Evolutionary conservation across 2,329 filamentous ascomycete species (phyloP), one percentile per base, ranked within the genome.

Genomic region (Fusarium floridanum): DNA sequence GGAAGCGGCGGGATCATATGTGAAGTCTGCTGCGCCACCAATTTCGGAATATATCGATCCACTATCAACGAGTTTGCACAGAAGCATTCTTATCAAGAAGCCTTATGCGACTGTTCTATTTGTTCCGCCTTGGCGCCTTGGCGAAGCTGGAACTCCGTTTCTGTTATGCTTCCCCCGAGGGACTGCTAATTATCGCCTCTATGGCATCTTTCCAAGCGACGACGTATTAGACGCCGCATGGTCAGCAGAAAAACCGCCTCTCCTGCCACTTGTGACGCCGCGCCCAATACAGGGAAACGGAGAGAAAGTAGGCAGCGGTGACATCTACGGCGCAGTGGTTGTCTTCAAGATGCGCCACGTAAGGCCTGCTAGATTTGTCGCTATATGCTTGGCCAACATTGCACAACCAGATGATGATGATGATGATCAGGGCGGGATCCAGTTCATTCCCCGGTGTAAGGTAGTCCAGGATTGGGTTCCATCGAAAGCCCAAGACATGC

Each of bases 21-120:
- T 1, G 20, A 20, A 43, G 1, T 20, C n/a, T 14, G 0, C 6
- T 1, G 41, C 41, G 11, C 12, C 1, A 22, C 3, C n/a, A 2
- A 14, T 22, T 8, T 22, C n/a, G 1, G 20, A 8, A 11, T 43
- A 43, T 43, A 8, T 43, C n/a, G 41, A 43, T 22, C n/a, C 41
- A 6, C 11, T 43, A 3, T 43, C 41, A 43, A 5, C 41, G 11
- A 20, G 41, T 2, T 43, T 43, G 0, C 41, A 43, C 0, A 43
- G n/a, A 43, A 43, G 41, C n/a, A 43, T 43, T 43, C n/a, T 1
- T 2, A 4, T 43, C 6, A 43, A 14, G 7, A 43, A 43, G 41
- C 41, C 41, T 3, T 43, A 22, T 43, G 41, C 41, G 41, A 43
- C 41, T 22, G 12, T 43, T 0, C 0, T 43, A 43, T 8, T 11